Base-by-base conservation (phyloP, 2,329 filamentous ascomycete genomes). In the Phaeosphaeria sp. region DNA sequence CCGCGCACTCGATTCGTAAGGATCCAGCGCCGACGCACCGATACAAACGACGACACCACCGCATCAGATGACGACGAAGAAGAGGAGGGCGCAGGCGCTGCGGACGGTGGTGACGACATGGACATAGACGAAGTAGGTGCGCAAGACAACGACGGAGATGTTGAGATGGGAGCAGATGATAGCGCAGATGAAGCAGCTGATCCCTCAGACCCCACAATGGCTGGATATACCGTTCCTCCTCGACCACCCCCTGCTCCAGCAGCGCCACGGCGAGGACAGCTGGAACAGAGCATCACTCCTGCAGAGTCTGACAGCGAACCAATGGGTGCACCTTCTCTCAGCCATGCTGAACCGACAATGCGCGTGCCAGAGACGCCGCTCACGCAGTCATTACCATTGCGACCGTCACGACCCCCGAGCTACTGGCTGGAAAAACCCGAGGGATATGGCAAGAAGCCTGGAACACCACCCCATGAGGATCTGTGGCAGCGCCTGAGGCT, bases 381-480 rank as follows among this genome's bases (percentile, higher is more conserved):
- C 15, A 68, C 67, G 20, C 83, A 79, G 50, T 74, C 79, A 17
- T 72, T 77, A 25, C 77, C 78, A 2, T 68, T 77, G n/a, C 78
- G 78, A 48, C 83, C 85, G 11, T 84, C 86, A n/a, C 85, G 84
- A 53, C 89, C 91, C 11, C 89, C 91, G 13, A 84, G 86, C 52
- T 94, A 97, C 77, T 98, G 94, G 94, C 83, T 95, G 36, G 89
- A 92, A 67, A 92, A 90, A 36, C 92, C 94, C 6, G 81, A 85
- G 18, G 85, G 85, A 30, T 94, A 91, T 73, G 85, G 83, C 46
- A 84, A 87, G 55, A 83, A 84, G 43, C 83, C 87, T 30, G 85
- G 84, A 53, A 80, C 89, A 6, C 89, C 89, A 48, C 83, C 87
- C 17, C 90, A 93, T 53, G 95, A 99, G 75, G 91, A 99, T 71